phyloP scores from a whole-genome alignment of 352 stramenopile genomes.

The Thraustochytrium sp. region DNA sequence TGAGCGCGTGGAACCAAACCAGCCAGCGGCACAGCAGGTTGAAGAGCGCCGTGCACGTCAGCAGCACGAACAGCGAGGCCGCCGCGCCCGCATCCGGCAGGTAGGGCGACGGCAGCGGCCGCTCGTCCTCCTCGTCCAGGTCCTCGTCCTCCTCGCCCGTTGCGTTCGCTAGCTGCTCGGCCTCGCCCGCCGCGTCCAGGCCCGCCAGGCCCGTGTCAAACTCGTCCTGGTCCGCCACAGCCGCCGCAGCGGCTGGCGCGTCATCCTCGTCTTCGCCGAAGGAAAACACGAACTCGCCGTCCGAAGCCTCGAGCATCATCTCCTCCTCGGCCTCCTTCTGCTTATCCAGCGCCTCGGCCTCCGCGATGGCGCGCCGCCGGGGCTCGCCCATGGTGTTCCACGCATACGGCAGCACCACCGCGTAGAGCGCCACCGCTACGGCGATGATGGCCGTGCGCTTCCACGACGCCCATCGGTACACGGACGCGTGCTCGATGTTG shows the following conservation, averaged over 20 bases:
- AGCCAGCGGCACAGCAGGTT: conserved; percentile 44
- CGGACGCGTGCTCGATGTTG: conserved; percentile 34
- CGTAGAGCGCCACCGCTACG: conserved; percentile 31
- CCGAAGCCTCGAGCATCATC: background rate
- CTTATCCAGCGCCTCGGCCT: background rate
- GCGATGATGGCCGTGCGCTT: background rate
- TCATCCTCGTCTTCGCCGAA: conserved; percentile 26
- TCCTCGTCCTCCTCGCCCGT: conserved; percentile 12
- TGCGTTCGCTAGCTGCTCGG: background rate
- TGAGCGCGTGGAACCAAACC: conserved; percentile 30
- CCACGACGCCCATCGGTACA: background rate
- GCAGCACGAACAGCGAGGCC: conserved; percentile 1
- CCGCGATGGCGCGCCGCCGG: background rate
- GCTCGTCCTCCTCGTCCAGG: conserved; percentile 23
- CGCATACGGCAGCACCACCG: conserved; percentile 32
- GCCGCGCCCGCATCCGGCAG: conserved; percentile 26
- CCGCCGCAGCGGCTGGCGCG: no score
- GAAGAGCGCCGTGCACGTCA: conserved; percentile 4
- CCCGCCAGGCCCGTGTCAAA: background rate
- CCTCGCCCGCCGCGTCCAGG: background rate
- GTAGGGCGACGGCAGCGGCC: conserved; percentile 13
- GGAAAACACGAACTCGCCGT: conserved; percentile 16
- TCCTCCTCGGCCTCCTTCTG: conserved; percentile 25
- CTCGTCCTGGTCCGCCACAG: background rate
- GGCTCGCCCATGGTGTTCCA: conserved; percentile 40